Evolutionary conservation across 495 filamentous ascomycete species (phyloP), one percentile per base, ranked within the genome.

Genomic region (Oidiodendron maius): DNA sequence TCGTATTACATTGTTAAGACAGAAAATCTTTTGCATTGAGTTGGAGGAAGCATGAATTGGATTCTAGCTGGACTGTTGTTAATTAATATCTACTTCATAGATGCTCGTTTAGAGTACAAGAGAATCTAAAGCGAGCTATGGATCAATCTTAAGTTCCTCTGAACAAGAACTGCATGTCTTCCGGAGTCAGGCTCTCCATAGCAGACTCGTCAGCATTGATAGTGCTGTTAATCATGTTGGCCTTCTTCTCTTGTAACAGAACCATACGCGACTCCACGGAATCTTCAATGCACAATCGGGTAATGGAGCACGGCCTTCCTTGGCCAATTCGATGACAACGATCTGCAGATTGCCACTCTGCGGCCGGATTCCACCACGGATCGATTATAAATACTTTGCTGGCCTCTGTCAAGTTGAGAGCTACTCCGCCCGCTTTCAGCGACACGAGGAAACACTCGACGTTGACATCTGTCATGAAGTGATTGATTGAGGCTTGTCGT

Each of bases 311-410:
- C 30, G 89, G 90, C 8, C 93, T 84, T 17, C 80, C 83, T 69
- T 97, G 93, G 25, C 93, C 93, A 53, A 98, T 98, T 37, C 93
- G 89, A 68, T 98, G 93, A 63, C 94, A 95, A 53, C 93, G 84
- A 64, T 98, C 93, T 2, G 91, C 91, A 51, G 83, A 87, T 61
- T 98, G 93, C 91, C 93, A 96, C 72, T 98, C 93, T 3, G 91
- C 90, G 17, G 90, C 89, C 3, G 91, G 91, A 52, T 96, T 96
- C 91, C 91, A 96, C 91, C 90, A 95, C 69, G 91, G 91, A 61
- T 98, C 93, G 43, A 96, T 81, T 40, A 97, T 95, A 62, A 96
- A 96, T 6, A 98, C 91, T 15, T 86, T 78, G 2, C 86, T 91
- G 1, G 93, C 93, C 62, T 97, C 91, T 0, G 91, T 96, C 43